Evolutionary conservation across 1,284 basidiomycete genomes (phyloP).

Genomic region (Sutorius eximius): DNA sequence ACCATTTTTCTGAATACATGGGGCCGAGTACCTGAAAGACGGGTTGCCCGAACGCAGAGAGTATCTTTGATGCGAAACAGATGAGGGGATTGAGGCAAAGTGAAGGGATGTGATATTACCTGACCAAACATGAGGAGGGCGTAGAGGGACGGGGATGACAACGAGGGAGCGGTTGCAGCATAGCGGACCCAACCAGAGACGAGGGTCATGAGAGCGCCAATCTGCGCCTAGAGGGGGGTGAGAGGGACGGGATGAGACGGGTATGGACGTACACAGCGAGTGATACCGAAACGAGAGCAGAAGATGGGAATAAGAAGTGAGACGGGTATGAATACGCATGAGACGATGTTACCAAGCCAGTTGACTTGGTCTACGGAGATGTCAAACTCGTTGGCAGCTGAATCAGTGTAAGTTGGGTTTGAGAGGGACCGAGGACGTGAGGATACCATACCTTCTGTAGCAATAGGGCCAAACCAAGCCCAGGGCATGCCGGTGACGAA

Average conservation of each 20-base stretch:
- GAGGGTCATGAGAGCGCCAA: conserved; percentile 54
- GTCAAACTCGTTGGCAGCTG: conserved; percentile 60
- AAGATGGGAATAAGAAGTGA: conserved; percentile 58
- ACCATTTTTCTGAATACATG: conserved; percentile 79
- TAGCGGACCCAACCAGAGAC: conserved; percentile 74
- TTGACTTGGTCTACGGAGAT: conserved; percentile 68
- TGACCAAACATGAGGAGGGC: conserved; percentile 69
- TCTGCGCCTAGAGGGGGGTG: conserved; percentile 40
- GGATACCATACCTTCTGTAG: conserved; percentile 54
- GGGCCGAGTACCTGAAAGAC: conserved; percentile 73
- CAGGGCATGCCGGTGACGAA: conserved; percentile 61
- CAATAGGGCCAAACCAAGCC: conserved; percentile 78
- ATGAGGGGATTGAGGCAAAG: conserved; percentile 39
- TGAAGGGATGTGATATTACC: conserved; percentile 49
- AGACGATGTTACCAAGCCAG: conserved; percentile 72
- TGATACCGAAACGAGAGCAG: conserved; percentile 58
- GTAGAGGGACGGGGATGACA: conserved; percentile 56
- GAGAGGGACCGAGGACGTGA: no score
- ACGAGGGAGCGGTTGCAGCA: conserved; percentile 57
- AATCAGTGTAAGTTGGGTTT: neutral
- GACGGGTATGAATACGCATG: conserved; percentile 59
- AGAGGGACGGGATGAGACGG: neutral
- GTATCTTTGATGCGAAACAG: conserved; percentile 8
- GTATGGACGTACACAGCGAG: conserved; percentile 50
- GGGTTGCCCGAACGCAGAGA: conserved; percentile 59